Conservation (phyloP, 2,329 filamentous ascomycete genomes). For the Metarhizium sp. region DNA sequence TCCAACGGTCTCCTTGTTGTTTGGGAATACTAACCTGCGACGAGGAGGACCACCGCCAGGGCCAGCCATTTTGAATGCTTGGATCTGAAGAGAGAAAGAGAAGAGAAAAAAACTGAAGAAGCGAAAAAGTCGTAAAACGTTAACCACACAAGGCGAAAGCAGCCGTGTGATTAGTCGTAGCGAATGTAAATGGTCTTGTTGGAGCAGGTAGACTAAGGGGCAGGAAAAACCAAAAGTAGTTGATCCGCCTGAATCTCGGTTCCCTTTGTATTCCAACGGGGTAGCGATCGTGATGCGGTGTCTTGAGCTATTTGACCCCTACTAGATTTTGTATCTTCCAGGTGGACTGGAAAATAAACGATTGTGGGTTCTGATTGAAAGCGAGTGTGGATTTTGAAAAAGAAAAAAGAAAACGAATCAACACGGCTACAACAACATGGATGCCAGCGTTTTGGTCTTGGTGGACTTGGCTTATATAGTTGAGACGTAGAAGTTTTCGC, state of each 20-base stretch:
- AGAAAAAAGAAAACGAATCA: constrained; percentile 9
- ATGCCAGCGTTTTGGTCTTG: neutral
- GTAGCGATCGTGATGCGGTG: constrained; percentile 27
- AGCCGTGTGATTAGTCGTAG: constrained; percentile 23
- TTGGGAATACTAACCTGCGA: constrained; percentile 40
- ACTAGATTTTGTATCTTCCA: constrained; percentile 1
- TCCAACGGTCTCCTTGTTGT: constrained; percentile 4
- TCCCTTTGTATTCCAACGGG: constrained; percentile 11
- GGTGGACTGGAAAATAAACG: constrained; percentile 2
- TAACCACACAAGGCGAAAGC: constrained; percentile 16
- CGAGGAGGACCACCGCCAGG: constrained; percentile 87
- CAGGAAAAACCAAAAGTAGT: neutral
- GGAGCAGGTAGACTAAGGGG: neutral
- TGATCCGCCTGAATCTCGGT: constrained; percentile 5
- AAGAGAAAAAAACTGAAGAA: neutral
- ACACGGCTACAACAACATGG: constrained; percentile 5
- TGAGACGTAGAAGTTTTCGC: neutral
- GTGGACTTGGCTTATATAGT: neutral
- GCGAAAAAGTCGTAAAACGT: constrained; percentile 9
- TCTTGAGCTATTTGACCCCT: neutral
- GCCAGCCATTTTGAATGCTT: constrained; percentile 62
- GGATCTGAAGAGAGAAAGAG: constrained; percentile 1
- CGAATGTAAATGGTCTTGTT: constrained; percentile 22
- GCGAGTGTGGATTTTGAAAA: constrained; percentile 22
- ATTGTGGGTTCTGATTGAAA: constrained; percentile 13